Evolutionary conservation across 1,284 basidiomycete genomes (phyloP), one percentile per base, ranked within the genome.

Genomic region (Thecaphora thlaspeos): DNA sequence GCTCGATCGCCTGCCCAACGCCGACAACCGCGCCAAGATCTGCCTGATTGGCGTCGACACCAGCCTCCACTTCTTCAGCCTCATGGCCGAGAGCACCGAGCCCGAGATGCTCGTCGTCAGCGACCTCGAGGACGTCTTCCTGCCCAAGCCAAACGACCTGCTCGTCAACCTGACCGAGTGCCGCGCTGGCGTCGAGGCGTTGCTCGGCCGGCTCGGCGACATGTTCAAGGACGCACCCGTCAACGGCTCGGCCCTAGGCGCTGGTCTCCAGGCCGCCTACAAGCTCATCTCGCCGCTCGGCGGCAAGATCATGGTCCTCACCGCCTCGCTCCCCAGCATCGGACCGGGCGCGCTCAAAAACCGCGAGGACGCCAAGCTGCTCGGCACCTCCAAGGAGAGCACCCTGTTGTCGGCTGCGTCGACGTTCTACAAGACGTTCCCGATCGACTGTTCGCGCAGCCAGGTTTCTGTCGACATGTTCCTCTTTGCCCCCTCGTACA

Each of bases 381-480:
- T 98, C 38, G 95, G 95, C 30, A 97, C 94, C 2, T 81, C 88
- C 37, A 98, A 97, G 83, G 89, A 88, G 59, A 43, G 78, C 64
- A 65, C 52, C 10, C 44, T 70, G 24, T 61, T 73, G 18, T 46
- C 43, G 17, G 90, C 89, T 0, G 78, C 73, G 23, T 90, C 89
- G 30, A 85, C 88, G 9, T 99, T 96, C 82, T 99, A 97, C 84
- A 99, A 98, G 83, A 92, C 91, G 0, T 97, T 98, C 70, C 91
- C 95, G 18, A 98, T 98, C 77, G 94, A 98, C 71, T 98, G 94
- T 79, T 97, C 94, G 9, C 87, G 94, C 66, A 88, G 89, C 10
- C 95, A 98, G 79, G 89, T 99, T 36, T 93, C 93, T 0, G 93
- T 99, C 50, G 94, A 98, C 79, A 97, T 99, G 94, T 98, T 96